Percentiles rank a stretch among this genome's conserved stretches.
Conservation (phyloP, 805 yeast species). For the Blastobotrys terrestris region DNA sequence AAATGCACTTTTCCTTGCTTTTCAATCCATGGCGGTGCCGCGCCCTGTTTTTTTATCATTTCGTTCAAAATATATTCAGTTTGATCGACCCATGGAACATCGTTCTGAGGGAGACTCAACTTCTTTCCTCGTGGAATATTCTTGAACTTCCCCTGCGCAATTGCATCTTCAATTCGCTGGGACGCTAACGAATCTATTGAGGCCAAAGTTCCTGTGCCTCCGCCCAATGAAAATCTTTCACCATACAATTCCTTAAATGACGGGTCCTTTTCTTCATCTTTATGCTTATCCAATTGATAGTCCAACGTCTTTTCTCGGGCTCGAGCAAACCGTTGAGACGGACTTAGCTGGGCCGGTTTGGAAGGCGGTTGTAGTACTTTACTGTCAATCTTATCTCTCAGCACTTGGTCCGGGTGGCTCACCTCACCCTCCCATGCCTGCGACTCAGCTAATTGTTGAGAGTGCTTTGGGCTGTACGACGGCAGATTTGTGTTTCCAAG, state of each 20-base stretch:
- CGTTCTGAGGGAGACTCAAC: slow-evolving; percentile 34
- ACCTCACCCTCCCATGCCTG: slow-evolving; percentile 57
- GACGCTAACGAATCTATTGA: slow-evolving; percentile 65
- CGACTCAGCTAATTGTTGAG: slow-evolving; percentile 44
- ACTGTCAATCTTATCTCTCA: neutral
- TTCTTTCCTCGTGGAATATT: slow-evolving; percentile 62
- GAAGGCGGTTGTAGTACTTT: neutral
- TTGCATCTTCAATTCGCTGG: slow-evolving; percentile 68
- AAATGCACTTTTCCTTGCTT: slow-evolving; percentile 53
- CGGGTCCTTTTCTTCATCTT: slow-evolving; percentile 36
- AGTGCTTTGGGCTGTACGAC: slow-evolving; percentile 37
- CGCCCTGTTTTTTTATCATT: slow-evolving; percentile 64
- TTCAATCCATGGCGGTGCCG: slow-evolving; percentile 88
- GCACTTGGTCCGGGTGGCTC: neutral
- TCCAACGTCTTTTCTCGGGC: slow-evolving; percentile 67
- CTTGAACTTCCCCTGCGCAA: slow-evolving; percentile 61
- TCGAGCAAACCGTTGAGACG: slow-evolving; percentile 38
- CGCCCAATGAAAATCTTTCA: slow-evolving; percentile 44
- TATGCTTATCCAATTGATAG: slow-evolving; percentile 45
- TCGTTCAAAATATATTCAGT: slow-evolving; percentile 77
- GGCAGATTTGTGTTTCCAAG: slow-evolving; percentile 42
- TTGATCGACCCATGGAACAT: slow-evolving; percentile 54
- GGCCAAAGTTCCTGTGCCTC: slow-evolving; percentile 33
- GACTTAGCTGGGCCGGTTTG: neutral
- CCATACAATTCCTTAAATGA: slow-evolving; percentile 53